phyloP scores from a whole-genome alignment of 208 protist genomes.

The Phytomonas francai region DNA sequence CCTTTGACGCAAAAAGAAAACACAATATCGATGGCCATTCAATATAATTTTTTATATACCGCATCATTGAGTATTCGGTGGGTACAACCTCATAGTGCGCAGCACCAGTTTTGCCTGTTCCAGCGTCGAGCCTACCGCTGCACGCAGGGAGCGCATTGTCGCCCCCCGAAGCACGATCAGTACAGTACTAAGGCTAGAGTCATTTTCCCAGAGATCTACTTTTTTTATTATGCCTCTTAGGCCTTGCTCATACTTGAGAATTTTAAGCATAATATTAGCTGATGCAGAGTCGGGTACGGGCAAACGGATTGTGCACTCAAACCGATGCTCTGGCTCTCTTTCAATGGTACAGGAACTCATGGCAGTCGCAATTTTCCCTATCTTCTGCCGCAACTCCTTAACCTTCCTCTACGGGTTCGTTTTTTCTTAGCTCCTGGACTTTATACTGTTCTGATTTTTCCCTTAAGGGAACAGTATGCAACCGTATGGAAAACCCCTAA shows the following conservation, averaged over 20 bases:
- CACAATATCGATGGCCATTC: neutral
- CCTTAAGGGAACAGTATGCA: neutral
- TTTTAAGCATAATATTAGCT: constrained; percentile 28
- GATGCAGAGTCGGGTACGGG: constrained; percentile 28
- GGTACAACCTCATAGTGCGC: constrained; percentile 39
- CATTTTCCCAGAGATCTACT: constrained; percentile 29
- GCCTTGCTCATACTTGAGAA: constrained; percentile 31
- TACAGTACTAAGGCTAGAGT: constrained; percentile 33
- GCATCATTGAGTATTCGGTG: constrained; percentile 10
- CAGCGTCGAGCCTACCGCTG: constrained; percentile 29
- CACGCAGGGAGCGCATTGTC: constrained; percentile 26
- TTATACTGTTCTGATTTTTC: neutral
- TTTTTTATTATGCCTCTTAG: constrained; percentile 25
- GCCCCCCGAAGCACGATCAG: constrained; percentile 19
- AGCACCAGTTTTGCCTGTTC: constrained; percentile 48
- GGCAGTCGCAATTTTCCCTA: neutral
- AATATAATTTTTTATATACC: neutral
- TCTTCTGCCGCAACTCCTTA: neutral
- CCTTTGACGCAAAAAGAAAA: neutral
- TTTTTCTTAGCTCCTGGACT: neutral
- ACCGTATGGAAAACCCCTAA: neutral
- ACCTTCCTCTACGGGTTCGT: neutral
- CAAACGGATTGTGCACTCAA: constrained; percentile 38
- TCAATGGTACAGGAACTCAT: neutral
- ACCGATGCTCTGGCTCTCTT: neutral